Conservation (phyloP, 257 asterid genomes). For the Ocimum tenuiflorum region DNA sequence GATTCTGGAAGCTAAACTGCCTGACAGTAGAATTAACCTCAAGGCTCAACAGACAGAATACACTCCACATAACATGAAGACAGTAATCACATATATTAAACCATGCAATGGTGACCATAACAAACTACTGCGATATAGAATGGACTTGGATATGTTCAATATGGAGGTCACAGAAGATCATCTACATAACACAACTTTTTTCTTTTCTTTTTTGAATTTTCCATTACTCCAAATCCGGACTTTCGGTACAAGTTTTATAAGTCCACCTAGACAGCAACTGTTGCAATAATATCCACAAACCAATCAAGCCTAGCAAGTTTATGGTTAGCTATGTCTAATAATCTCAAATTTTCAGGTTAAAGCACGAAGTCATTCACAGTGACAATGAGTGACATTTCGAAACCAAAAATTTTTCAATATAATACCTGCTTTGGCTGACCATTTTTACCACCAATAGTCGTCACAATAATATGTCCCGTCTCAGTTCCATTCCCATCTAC, state of each 20-base stretch:
- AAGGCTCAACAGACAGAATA: background rate
- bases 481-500: conserved; percentile 92
- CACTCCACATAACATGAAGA: background rate
- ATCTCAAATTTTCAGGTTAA: background rate
- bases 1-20: background rate
- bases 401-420: background rate
- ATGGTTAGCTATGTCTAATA: background rate
- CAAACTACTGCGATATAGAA: background rate
- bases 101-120: background rate
- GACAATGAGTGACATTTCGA: background rate
- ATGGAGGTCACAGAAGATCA: background rate
- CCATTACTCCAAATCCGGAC: background rate
- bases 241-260: background rate
- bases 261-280: background rate
- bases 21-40: background rate
- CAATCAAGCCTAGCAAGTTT: background rate
- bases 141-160: background rate
- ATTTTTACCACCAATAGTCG: conserved; percentile 88
- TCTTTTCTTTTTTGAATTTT: background rate
- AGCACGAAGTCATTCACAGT: background rate
- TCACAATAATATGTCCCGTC: conserved; percentile 89
- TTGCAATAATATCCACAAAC: background rate
- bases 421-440: conserved; percentile 89
- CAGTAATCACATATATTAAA: background rate
- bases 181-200: background rate